Evolutionary conservation across 2,329 filamentous ascomycete species (phyloP), one percentile per base, ranked within the genome.

Genomic region (Lizonia empirigonia): DNA sequence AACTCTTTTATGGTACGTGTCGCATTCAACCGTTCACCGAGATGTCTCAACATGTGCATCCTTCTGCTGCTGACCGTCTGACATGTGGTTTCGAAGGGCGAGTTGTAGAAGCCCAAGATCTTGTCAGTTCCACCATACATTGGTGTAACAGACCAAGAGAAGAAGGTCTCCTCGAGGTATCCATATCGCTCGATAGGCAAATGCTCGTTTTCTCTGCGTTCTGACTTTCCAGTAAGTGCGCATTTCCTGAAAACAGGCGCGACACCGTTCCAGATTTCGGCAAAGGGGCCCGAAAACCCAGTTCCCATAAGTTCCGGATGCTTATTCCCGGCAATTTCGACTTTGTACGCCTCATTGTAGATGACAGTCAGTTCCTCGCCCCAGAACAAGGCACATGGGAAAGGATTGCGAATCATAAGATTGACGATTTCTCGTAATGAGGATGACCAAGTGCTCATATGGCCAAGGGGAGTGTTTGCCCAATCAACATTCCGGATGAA

Each of bases 401-500:
- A 60, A 1, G 69, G 65, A 41, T 68, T 67, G 12, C 62, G 58
- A 60, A 71, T 68, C 8, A 72, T 37, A 4, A 72, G 30, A 40
- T 70, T 70, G 8, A 56, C 57, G 12, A 71, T 45, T 26, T 80
- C 76, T 26, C 79, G 77, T 18, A 83, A 74, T 18, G 76, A 70
- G 5, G 69, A 41, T n/a, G 77, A 71, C 80, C 81, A 83, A 42
- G 62, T 63, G 2, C 70, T 56, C 65, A 82, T 75, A 1, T 76
- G 74, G 0, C 81, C 81, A 1, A 82, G 64, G 2, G 76, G 72
- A 1, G 79, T 81, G 10, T 63, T 63, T 3, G 68, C 68, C 80
- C 80, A 83, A 58, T 82, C 73, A 13, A 80, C 63, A 18, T 62
- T 74, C 20, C 78, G 73, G 38, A 79, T 56, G 40, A 75, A 72